Percentiles rank a stretch among this genome's conserved stretches.
phyloP scores from a whole-genome alignment of 2,329 filamentous ascomycete genomes.

The Claviceps pazoutovae region DNA sequence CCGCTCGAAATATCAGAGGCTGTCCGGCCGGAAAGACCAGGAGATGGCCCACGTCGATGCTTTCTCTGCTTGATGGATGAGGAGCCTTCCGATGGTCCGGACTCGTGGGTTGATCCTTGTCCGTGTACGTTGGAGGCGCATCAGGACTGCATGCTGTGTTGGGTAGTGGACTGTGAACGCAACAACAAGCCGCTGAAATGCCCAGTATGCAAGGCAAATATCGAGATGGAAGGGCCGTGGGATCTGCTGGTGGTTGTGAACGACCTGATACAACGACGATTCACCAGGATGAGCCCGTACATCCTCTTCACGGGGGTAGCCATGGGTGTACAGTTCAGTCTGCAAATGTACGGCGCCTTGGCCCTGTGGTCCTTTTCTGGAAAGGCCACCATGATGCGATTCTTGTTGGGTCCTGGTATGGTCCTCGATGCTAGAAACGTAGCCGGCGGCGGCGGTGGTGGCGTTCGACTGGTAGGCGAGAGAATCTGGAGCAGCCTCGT shows the following conservation, averaged over 20 bases:
- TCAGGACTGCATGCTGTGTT: slow-evolving; percentile 77
- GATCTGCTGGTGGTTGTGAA: slow-evolving; percentile 58
- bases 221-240: slow-evolving; percentile 59
- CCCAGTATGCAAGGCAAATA: slow-evolving; percentile 77
- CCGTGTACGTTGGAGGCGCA: slow-evolving; percentile 84
- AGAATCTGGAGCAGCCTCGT: slow-evolving; percentile 20
- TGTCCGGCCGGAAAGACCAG: slow-evolving; percentile 7
- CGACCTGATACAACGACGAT: slow-evolving; percentile 39
- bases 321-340: slow-evolving; percentile 34
- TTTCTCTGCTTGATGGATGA: slow-evolving; percentile 51
- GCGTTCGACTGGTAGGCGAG: slow-evolving; percentile 14
- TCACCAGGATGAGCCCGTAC: slow-evolving; percentile 43
- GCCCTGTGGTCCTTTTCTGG: slow-evolving; percentile 40
- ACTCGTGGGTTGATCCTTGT: slow-evolving; percentile 73
- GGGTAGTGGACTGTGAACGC: slow-evolving; percentile 79
- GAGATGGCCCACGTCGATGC: slow-evolving; percentile 31
- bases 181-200: slow-evolving; percentile 57
- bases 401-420: slow-evolving; percentile 24
- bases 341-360: slow-evolving; percentile 38
- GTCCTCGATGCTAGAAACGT: slow-evolving; percentile 13
- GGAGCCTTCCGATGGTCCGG: slow-evolving; percentile 31
- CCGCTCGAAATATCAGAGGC: slow-evolving; percentile 8
- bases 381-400: slow-evolving; percentile 27
- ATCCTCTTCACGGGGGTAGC: slow-evolving; percentile 48
- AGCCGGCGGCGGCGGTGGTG: slow-evolving; percentile 9